Evolutionary conservation across 1,139 yeast species (phyloP).

Genomic region (Sugiyamaella grinbergsii): DNA sequence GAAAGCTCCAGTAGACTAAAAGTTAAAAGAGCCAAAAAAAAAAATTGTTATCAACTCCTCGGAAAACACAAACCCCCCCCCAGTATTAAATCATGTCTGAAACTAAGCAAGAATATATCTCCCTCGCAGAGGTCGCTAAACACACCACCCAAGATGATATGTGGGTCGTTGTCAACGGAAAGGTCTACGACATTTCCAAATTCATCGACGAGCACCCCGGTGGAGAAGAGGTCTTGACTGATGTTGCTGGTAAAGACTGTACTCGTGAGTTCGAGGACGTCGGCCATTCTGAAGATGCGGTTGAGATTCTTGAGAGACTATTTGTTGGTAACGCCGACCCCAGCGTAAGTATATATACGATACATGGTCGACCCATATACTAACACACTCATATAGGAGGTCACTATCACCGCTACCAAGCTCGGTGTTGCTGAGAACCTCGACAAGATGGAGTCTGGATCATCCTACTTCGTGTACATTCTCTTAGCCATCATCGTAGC

Average conservation of each 20-base stretch:
- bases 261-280: constrained; percentile 94
- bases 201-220: constrained; percentile 98
- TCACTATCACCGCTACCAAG: constrained; percentile 20
- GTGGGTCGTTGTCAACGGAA: constrained; percentile 89
- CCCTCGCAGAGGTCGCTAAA: constrained; percentile 71
- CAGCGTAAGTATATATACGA: constrained; percentile 31
- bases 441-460: constrained; percentile 25
- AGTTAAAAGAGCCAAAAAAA: neutral
- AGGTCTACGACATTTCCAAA: constrained; percentile 80
- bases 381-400: constrained; percentile 22
- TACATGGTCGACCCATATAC: neutral
- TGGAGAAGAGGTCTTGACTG: constrained; percentile 94
- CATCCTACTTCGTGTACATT: constrained; percentile 47
- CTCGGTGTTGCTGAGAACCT: constrained; percentile 28
- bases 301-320: constrained; percentile 67
- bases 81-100: constrained; percentile 13
- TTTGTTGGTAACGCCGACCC: constrained; percentile 68
- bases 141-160: constrained; percentile 80
- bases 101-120: constrained; percentile 20
- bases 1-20: neutral
- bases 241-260: constrained; percentile 90
- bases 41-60: too few relatives aligned
- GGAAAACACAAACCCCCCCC: too few relatives aligned
- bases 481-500: constrained; percentile 56
- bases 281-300: constrained; percentile 97